Evolutionary conservation across 176 grass and related monocot genomes (phyloP).

Genomic region (Rhipidocladum racemiflorum): DNA sequence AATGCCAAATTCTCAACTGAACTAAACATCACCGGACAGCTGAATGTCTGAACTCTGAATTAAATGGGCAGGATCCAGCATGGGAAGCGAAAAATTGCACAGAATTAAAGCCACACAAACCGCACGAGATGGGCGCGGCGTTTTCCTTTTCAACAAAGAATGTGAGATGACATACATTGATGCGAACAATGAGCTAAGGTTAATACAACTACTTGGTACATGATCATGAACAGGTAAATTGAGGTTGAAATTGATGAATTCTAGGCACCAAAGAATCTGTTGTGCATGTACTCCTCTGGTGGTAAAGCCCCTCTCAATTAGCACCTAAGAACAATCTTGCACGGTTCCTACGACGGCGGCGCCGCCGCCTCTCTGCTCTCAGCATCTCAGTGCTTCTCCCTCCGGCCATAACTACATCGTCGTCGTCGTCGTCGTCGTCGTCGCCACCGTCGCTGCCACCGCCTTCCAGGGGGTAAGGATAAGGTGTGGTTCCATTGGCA

Average conservation of each 20-base stretch:
- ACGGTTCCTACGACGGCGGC: conserved; percentile 62
- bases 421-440: conserved; percentile 30
- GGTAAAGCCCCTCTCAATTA: conserved; percentile 36
- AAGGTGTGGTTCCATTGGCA: conserved; percentile 40
- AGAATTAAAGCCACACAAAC: conserved; percentile 28
- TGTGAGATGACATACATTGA: conserved; percentile 45
- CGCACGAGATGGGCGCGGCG: conserved; percentile 26
- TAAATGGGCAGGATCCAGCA: not conserved
- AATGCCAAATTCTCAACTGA: not conserved
- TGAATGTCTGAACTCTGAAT: not conserved
- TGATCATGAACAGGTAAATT: conserved; percentile 68
- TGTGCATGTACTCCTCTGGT: conserved; percentile 39
- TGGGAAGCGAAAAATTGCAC: not conserved
- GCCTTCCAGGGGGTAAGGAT: conserved; percentile 43
- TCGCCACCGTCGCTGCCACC: conserved; percentile 28
- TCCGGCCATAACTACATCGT: conserved; percentile 25
- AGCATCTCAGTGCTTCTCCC: conserved; percentile 31
- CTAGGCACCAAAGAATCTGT: conserved; percentile 37
- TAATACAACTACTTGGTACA: conserved; percentile 54
- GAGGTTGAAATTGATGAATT: conserved; percentile 52
- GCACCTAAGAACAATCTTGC: conserved; percentile 59
- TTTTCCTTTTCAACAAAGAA: conserved; percentile 54
- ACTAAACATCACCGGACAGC: not conserved
- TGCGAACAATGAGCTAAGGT: conserved; percentile 42
- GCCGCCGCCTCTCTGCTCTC: conserved; percentile 43